Conservation (phyloP, 2,329 filamentous ascomycete genomes). For the Daldinia eschscholtzii region DNA sequence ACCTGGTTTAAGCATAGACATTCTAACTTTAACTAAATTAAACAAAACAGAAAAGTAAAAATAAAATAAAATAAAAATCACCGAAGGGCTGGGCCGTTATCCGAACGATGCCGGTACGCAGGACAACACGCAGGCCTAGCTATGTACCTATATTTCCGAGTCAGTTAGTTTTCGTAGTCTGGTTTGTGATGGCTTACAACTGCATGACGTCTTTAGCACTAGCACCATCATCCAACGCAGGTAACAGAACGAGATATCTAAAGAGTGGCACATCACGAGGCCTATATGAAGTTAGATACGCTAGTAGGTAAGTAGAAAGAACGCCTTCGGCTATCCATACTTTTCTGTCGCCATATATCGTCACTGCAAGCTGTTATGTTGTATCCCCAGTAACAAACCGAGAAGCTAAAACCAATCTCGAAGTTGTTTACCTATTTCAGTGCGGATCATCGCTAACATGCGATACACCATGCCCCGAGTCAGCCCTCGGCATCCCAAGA, state of each 20-base stretch:
- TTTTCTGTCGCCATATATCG: constrained; percentile 29
- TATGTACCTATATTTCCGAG: background rate
- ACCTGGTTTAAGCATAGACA: constrained; percentile 22
- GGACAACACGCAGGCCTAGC: background rate
- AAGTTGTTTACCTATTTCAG: constrained; percentile 30
- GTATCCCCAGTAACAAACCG: constrained; percentile 25
- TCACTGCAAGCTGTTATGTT: constrained; percentile 28
- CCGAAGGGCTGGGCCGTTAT: constrained; percentile 12
- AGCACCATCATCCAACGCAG: constrained; percentile 21
- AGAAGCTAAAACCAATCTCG: constrained; percentile 16
- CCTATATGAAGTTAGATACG: constrained; percentile 16
- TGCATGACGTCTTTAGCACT: constrained; percentile 32
- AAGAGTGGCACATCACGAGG: constrained; percentile 24
- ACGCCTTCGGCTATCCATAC: constrained; percentile 17
- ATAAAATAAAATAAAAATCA: constrained; percentile 10
- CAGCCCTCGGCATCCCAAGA: constrained; percentile 18
- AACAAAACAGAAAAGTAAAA: background rate
- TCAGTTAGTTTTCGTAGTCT: background rate
- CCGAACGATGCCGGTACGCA: background rate
- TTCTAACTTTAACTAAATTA: constrained; percentile 8
- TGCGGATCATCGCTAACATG: constrained; percentile 29
- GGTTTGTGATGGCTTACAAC: constrained; percentile 22
- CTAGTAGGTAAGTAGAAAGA: constrained; percentile 14
- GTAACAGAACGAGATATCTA: constrained; percentile 13
- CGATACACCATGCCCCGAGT: constrained; percentile 13